A percentile compares a stretch with the other conserved stretches of the same genome.
Conservation (phyloP, 371 early-diverging fungal genomes). For the Phascolomyces articulosus region DNA sequence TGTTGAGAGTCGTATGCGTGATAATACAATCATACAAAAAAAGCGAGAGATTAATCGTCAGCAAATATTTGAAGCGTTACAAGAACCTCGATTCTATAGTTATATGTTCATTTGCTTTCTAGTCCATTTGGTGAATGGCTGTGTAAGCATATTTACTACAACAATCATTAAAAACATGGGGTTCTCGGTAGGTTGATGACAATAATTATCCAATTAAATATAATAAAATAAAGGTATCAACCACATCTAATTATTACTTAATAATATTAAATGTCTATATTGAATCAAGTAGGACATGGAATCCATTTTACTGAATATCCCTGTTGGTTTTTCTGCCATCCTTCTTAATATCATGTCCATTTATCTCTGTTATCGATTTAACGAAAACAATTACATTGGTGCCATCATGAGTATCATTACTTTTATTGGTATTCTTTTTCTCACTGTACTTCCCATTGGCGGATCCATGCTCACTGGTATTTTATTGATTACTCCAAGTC, state of each 20-base stretch:
- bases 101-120: slow-evolving; percentile 28
- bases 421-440: slow-evolving; percentile 24
- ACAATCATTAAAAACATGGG: slow-evolving; percentile 32
- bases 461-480: slow-evolving; percentile 25
- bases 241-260: slow-evolving; percentile 1
- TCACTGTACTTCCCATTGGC: slow-evolving; percentile 23
- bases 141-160: slow-evolving; percentile 34
- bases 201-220: not conserved
- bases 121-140: slow-evolving; percentile 35
- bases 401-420: slow-evolving; percentile 10
- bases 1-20: slow-evolving; percentile 31
- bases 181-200: slow-evolving; percentile 28
- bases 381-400: slow-evolving; percentile 22
- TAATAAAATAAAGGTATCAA: not conserved
- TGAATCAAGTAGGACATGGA: not conserved
- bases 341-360: slow-evolving; percentile 14
- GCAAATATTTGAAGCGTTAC: slow-evolving; percentile 26
- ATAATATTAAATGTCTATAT: not conserved
- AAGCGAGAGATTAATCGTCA: slow-evolving; percentile 24
- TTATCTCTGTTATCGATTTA: slow-evolving; percentile 16
- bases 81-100: slow-evolving; percentile 31
- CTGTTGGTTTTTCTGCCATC: slow-evolving; percentile 16
- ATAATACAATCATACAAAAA: slow-evolving; percentile 34
- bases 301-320: slow-evolving; percentile 23
- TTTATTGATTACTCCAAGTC: slow-evolving; percentile 14